Conservation (phyloP, 1,284 basidiomycete genomes). For the Cryptococcus depauperatus region DNA sequence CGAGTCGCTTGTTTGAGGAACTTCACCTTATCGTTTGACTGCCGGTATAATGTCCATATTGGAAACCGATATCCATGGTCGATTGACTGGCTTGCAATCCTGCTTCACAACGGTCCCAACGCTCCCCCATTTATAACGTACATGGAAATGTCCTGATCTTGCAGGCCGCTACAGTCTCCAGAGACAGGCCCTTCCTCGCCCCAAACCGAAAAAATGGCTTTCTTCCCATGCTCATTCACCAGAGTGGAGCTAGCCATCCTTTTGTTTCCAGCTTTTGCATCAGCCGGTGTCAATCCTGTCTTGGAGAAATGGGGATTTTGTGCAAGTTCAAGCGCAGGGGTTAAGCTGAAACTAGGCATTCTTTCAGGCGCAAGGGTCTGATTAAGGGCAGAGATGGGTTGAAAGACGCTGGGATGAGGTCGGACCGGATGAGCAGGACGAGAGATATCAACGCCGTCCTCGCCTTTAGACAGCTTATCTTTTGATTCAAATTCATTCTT, state of each 20-base stretch:
- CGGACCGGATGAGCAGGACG: slow-evolving; percentile 5
- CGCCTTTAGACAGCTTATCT: background rate
- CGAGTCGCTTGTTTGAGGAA: too few relatives aligned
- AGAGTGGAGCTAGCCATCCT: slow-evolving; percentile 41
- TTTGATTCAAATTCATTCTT: slow-evolving; percentile 1
- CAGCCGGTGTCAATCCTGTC: slow-evolving; percentile 4
- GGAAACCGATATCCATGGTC: too few relatives aligned
- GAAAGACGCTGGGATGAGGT: slow-evolving; percentile 25
- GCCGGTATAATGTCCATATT: too few relatives aligned
- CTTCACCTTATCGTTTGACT: too few relatives aligned
- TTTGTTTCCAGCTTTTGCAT: slow-evolving; percentile 40
- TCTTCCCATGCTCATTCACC: slow-evolving; percentile 20
- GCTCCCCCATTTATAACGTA: too few relatives aligned
- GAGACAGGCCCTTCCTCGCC: slow-evolving; percentile 5
- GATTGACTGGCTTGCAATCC: too few relatives aligned
- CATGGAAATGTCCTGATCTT: too few relatives aligned
- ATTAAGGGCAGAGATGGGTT: slow-evolving; percentile 27
- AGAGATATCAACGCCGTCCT: background rate
- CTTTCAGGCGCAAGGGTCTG: slow-evolving; percentile 44
- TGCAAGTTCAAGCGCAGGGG: slow-evolving; percentile 4
- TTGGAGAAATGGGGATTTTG: background rate
- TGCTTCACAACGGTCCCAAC: too few relatives aligned
- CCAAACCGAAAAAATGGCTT: slow-evolving; percentile 12
- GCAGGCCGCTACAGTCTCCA: too few relatives aligned
- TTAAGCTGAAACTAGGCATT: slow-evolving; percentile 32